phyloP scores from a whole-genome alignment of 495 filamentous ascomycete species.

The Podospora anserina region DNA sequence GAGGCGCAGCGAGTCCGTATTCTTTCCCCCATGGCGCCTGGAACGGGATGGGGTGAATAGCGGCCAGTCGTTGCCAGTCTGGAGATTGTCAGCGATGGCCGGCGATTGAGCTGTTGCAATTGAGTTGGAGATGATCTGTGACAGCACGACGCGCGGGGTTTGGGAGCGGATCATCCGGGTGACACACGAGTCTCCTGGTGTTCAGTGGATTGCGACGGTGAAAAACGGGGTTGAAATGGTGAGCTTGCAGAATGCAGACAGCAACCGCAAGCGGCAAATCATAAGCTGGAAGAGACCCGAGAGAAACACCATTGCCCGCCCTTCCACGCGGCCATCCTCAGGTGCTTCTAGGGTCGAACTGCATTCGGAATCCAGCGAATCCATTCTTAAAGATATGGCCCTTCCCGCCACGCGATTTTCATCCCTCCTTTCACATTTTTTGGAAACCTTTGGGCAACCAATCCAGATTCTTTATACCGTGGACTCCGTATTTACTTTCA shows the following conservation, averaged over 20 bases:
- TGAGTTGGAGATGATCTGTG: too few relatives aligned
- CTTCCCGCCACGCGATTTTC: conserved; percentile 18
- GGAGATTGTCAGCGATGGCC: too few relatives aligned
- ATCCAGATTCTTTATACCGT: neutral
- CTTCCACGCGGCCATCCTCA: conserved; percentile 22
- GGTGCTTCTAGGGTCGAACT: conserved; percentile 6
- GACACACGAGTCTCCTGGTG: conserved; percentile 1
- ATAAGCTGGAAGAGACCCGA: conserved; percentile 9
- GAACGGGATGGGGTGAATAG: neutral
- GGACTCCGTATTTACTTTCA: neutral
- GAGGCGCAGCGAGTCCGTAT: neutral
- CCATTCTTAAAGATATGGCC: conserved; percentile 25
- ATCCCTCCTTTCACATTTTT: conserved; percentile 17
- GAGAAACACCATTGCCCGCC: conserved; percentile 14
- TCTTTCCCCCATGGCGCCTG: neutral
- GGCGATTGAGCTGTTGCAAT: too few relatives aligned
- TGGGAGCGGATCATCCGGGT: conserved; percentile 10
- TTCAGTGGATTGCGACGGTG: neutral
- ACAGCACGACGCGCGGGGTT: neutral
- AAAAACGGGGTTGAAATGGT: too few relatives aligned
- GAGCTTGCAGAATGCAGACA: neutral
- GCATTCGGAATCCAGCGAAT: conserved; percentile 28
- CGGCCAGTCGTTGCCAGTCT: too few relatives aligned
- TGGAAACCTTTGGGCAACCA: conserved; percentile 18
- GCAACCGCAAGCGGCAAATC: conserved; percentile 21